Conservation (phyloP, 345 rosid genomes). For the Ricinus communis region DNA sequence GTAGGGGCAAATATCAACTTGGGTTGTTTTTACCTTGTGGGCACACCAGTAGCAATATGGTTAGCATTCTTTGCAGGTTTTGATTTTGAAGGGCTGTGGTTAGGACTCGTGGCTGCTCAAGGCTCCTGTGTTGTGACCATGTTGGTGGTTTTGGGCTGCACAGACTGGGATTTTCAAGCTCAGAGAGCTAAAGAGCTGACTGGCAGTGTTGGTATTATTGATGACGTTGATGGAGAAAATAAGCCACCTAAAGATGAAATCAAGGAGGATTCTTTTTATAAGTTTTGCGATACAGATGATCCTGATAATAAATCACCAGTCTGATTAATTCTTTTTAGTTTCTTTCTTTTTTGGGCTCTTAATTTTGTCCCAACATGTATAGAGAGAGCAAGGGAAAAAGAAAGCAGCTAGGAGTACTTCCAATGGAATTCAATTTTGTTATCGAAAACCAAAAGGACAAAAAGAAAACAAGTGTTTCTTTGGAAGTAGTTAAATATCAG, state of each 20-base stretch:
- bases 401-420: not conserved
- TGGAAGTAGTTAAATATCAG: not conserved
- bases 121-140: conserved; percentile 62
- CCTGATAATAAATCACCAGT: conserved; percentile 25
- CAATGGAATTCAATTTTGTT: not conserved
- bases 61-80: conserved; percentile 48
- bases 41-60: conserved; percentile 82
- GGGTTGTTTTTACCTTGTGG: conserved; percentile 78
- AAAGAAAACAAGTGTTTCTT: not conserved
- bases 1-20: conserved; percentile 80
- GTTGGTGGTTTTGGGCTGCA: conserved; percentile 54
- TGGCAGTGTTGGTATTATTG: conserved; percentile 16
- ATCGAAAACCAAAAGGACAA: not conserved
- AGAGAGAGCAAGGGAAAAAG: conserved; percentile 11
- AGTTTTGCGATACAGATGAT: conserved; percentile 24
- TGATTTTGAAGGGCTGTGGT: conserved; percentile 79
- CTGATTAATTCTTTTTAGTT: not conserved
- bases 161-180: conserved; percentile 71
- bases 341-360: not conserved
- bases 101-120: conserved; percentile 87
- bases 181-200: conserved; percentile 56
- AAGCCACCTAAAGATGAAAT: conserved; percentile 32
- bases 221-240: conserved; percentile 28
- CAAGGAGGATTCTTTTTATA: conserved; percentile 39
- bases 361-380: conserved; percentile 13